Evolutionary conservation across 208 protist genomes (phyloP), one percentile per base, ranked within the genome.

Genomic region (Acanthamoeba triangularis): DNA sequence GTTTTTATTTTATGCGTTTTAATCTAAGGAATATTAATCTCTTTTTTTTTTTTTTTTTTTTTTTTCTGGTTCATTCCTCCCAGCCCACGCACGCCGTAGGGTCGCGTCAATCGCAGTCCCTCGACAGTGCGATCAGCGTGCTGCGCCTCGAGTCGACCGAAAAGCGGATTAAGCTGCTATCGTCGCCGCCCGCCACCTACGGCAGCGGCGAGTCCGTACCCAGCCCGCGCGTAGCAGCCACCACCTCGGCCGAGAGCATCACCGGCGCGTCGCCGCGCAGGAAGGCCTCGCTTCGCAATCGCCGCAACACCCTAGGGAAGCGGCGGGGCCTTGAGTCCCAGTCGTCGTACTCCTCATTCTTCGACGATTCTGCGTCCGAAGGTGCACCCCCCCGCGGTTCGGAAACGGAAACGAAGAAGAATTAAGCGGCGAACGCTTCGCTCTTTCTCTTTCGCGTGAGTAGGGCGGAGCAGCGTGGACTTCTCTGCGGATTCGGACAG

Each of bases 401-500:
- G 18, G 0, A 41, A 0, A n/a, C 11, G 3, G 56, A 63, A 63
- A 18, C 56, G 23, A 28, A 63, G 23, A 28, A 63, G 20, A 61
- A 61, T 61, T 61, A 25, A 61, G 23, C 14, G 54, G 11, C 63
- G 18, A 18, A 28, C 20, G 63, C n/a, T 28, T n/a, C 63, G 41
- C 35, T 2, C 33, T 20, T 78, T 47, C n/a, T 47, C 33, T 28
- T 28, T 49, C 8, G 69, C 0, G 14, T 30, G 10, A 30, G 6
- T 41, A 82, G 74, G 80, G 33, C 10, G 80, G 30, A 88, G 80
- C 30, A 88, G 80, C 11, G 80, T 63, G 23, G 80, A 88, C 8
- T 56, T 63, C 25, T 85, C 78, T 0, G 78, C 78, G 6, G 80
- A 88, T n/a, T 88, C 80, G 11, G 80, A 88, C 80, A 88, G 80